Conservation (phyloP, 2,329 filamentous ascomycete genomes). For the Aspergillus fumigatus region DNA sequence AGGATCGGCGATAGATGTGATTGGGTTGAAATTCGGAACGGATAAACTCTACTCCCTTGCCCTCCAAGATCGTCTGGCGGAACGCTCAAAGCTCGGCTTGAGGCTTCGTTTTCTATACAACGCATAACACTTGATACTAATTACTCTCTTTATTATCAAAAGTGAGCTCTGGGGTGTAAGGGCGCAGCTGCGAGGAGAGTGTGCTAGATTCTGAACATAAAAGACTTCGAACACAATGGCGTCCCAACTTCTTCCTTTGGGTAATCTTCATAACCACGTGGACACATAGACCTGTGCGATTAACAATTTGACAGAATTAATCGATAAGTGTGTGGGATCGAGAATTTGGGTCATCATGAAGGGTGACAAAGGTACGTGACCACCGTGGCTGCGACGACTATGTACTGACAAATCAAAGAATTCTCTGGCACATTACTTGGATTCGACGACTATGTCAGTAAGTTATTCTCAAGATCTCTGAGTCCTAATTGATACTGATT, state of each 20-base stretch:
- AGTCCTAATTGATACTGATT: slow-evolving; percentile 12
- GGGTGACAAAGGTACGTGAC: slow-evolving; percentile 78
- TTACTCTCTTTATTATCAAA: not conserved
- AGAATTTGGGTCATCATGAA: slow-evolving; percentile 99
- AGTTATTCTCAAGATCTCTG: slow-evolving; percentile 45
- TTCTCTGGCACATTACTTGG: slow-evolving; percentile 92
- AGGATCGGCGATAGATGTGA: slow-evolving; percentile 6
- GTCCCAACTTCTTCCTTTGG: slow-evolving; percentile 68
- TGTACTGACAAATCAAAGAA: slow-evolving; percentile 52
- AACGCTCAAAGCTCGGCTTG: slow-evolving; percentile 16
- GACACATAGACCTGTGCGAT: slow-evolving; percentile 11
- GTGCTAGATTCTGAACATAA: not conserved
- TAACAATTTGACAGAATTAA: slow-evolving; percentile 65
- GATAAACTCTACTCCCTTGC: slow-evolving; percentile 15
- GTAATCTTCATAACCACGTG: slow-evolving; percentile 39
- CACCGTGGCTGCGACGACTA: not conserved
- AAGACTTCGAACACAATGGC: slow-evolving; percentile 50
- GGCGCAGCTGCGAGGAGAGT: not conserved
- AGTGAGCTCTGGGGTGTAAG: not conserved
- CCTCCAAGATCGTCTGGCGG: slow-evolving; percentile 17
- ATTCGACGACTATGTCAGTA: slow-evolving; percentile 99
- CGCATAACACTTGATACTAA: slow-evolving; percentile 3
- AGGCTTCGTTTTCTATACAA: slow-evolving; percentile 17
- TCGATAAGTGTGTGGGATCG: slow-evolving; percentile 97
- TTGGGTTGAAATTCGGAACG: slow-evolving; percentile 15